Evolutionary conservation across 2,329 filamentous ascomycete species (phyloP).

Genomic region (Stachybotrys echinatus): DNA sequence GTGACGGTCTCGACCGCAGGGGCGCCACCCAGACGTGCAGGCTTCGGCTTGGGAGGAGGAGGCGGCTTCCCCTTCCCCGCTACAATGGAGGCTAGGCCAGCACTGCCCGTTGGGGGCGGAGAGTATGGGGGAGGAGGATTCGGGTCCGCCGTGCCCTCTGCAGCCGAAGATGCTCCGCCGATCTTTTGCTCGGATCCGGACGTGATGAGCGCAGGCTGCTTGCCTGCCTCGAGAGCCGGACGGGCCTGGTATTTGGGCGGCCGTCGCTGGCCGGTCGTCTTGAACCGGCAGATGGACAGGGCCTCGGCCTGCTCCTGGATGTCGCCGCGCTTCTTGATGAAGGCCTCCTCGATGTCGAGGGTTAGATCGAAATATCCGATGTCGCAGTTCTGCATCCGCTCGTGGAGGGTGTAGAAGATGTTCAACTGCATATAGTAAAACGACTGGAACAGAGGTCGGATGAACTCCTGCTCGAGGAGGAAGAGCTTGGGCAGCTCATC

Average conservation of each 20-base stretch:
- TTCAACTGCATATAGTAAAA: slow-evolving; percentile 99
- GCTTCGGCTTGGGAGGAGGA: slow-evolving; percentile 72
- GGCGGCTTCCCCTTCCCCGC: slow-evolving; percentile 63
- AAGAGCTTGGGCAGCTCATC: slow-evolving; percentile 93
- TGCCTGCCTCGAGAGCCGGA: slow-evolving; percentile 42
- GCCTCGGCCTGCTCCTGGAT: slow-evolving; percentile 81
- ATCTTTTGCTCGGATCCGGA: slow-evolving; percentile 33
- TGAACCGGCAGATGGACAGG: slow-evolving; percentile 84
- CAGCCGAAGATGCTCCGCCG: slow-evolving; percentile 9
- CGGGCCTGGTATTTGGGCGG: slow-evolving; percentile 56
- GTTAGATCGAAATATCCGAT: slow-evolving; percentile 97
- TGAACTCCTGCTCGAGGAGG: slow-evolving; percentile 84
- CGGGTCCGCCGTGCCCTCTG: slow-evolving; percentile 28
- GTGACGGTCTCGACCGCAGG: slow-evolving; percentile 73
- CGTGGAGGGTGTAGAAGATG: slow-evolving; percentile 96
- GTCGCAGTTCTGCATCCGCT: slow-evolving; percentile 95
- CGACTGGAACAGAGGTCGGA: slow-evolving; percentile 92
- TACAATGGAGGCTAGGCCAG: slow-evolving; percentile 39
- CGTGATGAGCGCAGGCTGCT: slow-evolving; percentile 46
- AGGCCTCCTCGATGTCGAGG: slow-evolving; percentile 86
- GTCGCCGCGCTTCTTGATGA: slow-evolving; percentile 81
- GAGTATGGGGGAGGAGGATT: slow-evolving; percentile 71
- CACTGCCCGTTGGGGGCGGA: slow-evolving; percentile 29
- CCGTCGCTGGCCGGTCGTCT: slow-evolving; percentile 69
- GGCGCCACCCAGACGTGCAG: slow-evolving; percentile 61